A percentile compares a stretch with the other conserved stretches of the same genome.
phyloP scores from a whole-genome alignment of 352 stramenopile species.

The Aphanomyces invadans region DNA sequence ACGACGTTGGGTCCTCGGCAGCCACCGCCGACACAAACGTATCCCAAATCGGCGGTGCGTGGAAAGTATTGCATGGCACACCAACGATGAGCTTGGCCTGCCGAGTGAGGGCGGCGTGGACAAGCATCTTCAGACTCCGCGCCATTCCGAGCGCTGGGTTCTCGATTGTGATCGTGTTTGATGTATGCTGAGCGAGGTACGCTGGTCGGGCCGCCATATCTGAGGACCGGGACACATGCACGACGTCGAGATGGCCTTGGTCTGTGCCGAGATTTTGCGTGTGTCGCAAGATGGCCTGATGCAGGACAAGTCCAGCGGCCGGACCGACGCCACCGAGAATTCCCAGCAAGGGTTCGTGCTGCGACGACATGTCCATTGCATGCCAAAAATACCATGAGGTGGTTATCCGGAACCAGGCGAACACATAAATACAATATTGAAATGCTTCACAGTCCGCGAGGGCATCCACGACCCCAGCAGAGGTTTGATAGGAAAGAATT shows the following conservation, averaged over 20 bases:
- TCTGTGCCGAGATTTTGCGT: conserved; percentile 55
- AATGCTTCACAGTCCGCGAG: neutral
- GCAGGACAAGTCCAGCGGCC: conserved; percentile 56
- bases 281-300: conserved; percentile 64
- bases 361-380: neutral
- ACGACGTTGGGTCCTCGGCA: neutral
- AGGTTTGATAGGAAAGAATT: neutral
- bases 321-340: conserved; percentile 69
- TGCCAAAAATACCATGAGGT: neutral
- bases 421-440: too few relatives aligned
- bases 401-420: neutral
- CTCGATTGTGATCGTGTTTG: conserved; percentile 28
- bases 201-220: conserved; percentile 66
- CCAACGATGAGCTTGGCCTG: conserved; percentile 43
- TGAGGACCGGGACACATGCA: conserved; percentile 62
- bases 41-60: conserved; percentile 60
- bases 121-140: conserved; percentile 66
- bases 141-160: conserved; percentile 69
- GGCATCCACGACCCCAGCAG: neutral
- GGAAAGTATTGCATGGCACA: conserved; percentile 72
- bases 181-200: conserved; percentile 29
- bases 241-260: conserved; percentile 57
- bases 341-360: conserved; percentile 37
- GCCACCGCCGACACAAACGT: conserved; percentile 36
- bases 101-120: conserved; percentile 33